Evolutionary conservation across 1,284 basidiomycete species (phyloP), one percentile per base, ranked within the genome.

Genomic region (Tremellales sp.): DNA sequence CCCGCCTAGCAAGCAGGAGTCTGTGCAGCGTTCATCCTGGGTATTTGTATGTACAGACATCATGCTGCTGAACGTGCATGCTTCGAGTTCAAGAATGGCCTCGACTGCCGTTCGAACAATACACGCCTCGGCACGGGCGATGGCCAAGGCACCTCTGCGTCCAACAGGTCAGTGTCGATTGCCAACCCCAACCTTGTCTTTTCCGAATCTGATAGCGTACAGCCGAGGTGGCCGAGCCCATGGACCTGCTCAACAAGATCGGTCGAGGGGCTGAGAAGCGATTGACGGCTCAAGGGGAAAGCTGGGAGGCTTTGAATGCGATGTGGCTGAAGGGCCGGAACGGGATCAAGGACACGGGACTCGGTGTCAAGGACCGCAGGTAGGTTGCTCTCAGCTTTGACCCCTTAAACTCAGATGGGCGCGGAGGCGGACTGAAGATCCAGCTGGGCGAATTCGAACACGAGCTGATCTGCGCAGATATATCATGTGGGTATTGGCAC

Each of bases 231-330:
- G n/a, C n/a, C n/a, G n/a, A n/a, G 1, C 70, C 70, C 8, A 46
- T 50, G 17, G 64, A 63, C 40, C 57, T 72, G 19, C 50, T 71
- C 26, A 45, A 54, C 11, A 58, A 58, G 48, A 70, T 72, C 24
- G 70, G 70, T 17, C 60, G 68, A 17, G 61, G 61, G 43, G 64
- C 66, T n/a, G 65, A 68, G 29, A 70, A 65, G 51, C 61, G 62
- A 31, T 51, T 72, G 8, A 60, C 54, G 13, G 50, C 54, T 4
- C 56, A 63, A 45, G 62, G 57, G 2, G 60, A 60, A 43, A 58
- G 56, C 23, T 72, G 70, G 70, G 65, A 67, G 8, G 56, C 46
- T 17, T 53, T 72, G 33, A 65, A 57, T 36, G 56, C 60, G 49
- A 46, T 67, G 7, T 72, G 61, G 58, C 37, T 54, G 39, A 58